Base-by-base conservation (phyloP, 108 stramenopile species). In the Cyclostephanos invisitatus region DNA sequence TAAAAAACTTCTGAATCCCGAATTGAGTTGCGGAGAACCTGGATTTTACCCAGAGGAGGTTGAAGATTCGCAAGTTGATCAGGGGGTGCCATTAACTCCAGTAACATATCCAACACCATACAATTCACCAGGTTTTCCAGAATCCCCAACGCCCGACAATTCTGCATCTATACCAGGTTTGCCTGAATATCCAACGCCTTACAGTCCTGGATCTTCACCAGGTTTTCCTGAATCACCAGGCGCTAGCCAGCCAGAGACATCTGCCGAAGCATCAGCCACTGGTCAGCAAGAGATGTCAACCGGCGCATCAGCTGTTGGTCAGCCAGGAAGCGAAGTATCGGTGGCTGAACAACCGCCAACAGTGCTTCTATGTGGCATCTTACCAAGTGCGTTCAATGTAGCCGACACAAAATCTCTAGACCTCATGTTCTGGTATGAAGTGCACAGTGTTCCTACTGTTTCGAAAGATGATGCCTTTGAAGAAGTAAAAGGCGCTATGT, bases 371-470 rank as follows among this genome's bases (percentile, higher is more conserved):
- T 61, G 60, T 40, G 60, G 60, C 60, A 37, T 3, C 36, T 17
- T 14, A 20, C 32, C 17, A 42, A 38, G 40, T n/a, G 22, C 60
- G 37, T 61, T 61, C 21, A 69, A 67, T 24, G 32, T 67, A 57
- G 51, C 50, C 21, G 47, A 70, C 15, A 24, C 68, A 37, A 64
- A 73, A 44, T 35, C 68, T 17, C 36, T 74, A 12, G 63, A 57
- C 15, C 37, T 80, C 17, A 58, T 54, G 6, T 80, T 70, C 61
- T 53, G 46, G 20, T 80, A 80, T 48, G 79, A 80, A 32, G 51
- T 80, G 6, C 79, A 80, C 56, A 56, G 79, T 40, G 64, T 55
- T n/a, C 12, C 64, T 20, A 51, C 48, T 7, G 48, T 57, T 9
- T 48, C 69, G 21, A 27, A 59, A 49, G 20, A 37, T 14, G 63